Evolutionary conservation across 768 basidiomycete genomes (phyloP).

Genomic region (Rhodotorula kratochvilovae): DNA sequence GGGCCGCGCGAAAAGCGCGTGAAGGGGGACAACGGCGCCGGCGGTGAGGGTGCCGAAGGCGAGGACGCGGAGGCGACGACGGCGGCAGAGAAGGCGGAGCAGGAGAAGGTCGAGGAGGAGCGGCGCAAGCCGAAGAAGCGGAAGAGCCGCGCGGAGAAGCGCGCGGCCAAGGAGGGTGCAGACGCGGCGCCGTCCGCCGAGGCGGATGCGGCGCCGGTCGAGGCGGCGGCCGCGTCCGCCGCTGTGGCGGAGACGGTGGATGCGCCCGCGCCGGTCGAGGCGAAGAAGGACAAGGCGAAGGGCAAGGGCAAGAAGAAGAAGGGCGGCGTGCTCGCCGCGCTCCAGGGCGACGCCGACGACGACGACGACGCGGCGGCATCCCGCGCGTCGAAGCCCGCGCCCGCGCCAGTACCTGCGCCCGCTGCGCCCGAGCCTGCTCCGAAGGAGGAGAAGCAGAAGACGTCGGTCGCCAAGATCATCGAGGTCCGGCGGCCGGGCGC

Average conservation of each 20-base stretch:
- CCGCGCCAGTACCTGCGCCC: not conserved
- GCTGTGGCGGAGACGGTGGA: not conserved
- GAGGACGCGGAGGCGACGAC: not conserved
- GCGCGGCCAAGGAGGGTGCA: not conserved
- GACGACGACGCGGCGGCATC: not conserved
- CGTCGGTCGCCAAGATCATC: conserved; percentile 28
- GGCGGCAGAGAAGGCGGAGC: not conserved
- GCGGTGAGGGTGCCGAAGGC: not conserved
- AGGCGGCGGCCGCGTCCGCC: not conserved
- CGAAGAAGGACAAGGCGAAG: conserved; percentile 15
- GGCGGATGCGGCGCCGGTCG: not conserved
- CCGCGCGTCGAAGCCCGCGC: not conserved
- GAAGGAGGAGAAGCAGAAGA: conserved; percentile 23
- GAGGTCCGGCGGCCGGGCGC: conserved; percentile 30
- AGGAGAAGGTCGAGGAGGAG: not conserved
- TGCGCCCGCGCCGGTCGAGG: not conserved
- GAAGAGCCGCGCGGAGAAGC: not conserved
- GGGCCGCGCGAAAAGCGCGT: not conserved
- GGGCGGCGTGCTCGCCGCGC: conserved; percentile 23
- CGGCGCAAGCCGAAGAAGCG: conserved; percentile 9
- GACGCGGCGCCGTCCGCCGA: not conserved
- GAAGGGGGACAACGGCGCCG: not conserved
- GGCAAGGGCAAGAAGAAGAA: conserved; percentile 2
- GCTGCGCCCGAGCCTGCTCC: not conserved
- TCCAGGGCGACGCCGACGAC: conserved; percentile 11